Conservation (phyloP, 2,329 filamentous ascomycete species). For the Lasiodiplodia sp. region DNA sequence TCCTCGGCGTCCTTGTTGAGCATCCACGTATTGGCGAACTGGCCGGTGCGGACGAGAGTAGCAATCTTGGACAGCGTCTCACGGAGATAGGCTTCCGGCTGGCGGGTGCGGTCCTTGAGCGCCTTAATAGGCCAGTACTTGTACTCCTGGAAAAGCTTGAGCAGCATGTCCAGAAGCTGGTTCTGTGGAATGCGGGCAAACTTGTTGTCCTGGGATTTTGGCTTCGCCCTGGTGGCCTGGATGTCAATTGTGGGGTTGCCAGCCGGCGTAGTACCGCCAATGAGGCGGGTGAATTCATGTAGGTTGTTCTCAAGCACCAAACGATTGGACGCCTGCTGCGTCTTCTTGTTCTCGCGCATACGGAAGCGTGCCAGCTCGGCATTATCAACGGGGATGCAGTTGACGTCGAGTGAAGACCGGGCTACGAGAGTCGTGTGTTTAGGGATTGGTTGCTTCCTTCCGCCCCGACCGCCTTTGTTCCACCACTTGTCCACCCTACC, state of each 20-base stretch:
- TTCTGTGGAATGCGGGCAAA: slow-evolving; percentile 88
- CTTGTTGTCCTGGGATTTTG: slow-evolving; percentile 75
- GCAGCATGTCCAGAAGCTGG: slow-evolving; percentile 85
- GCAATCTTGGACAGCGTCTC: slow-evolving; percentile 84
- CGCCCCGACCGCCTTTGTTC: slow-evolving; percentile 6
- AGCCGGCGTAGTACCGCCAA: slow-evolving; percentile 26
- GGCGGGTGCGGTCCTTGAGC: slow-evolving; percentile 76
- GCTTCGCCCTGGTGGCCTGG: slow-evolving; percentile 43
- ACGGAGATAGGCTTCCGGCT: slow-evolving; percentile 93
- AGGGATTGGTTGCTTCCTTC: slow-evolving; percentile 27
- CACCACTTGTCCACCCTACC: slow-evolving; percentile 25
- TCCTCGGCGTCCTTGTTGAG: slow-evolving; percentile 58
- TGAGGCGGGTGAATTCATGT: slow-evolving; percentile 24
- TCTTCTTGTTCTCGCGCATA: slow-evolving; percentile 22
- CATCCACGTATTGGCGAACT: slow-evolving; percentile 86
- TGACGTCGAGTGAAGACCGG: slow-evolving; percentile 62
- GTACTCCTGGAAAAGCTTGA: slow-evolving; percentile 82
- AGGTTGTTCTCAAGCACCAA: slow-evolving; percentile 28
- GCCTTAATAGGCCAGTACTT: slow-evolving; percentile 94
- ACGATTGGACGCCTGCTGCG: slow-evolving; percentile 11
- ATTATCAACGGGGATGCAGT: slow-evolving; percentile 51
- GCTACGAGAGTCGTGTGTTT: slow-evolving; percentile 60
- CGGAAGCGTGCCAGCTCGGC: slow-evolving; percentile 31
- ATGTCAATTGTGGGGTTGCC: slow-evolving; percentile 62
- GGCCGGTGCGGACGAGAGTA: slow-evolving; percentile 79